Base-by-base conservation (phyloP, 225 moss, liverwort and hornwort genomes). In the Straminergon stramineum region DNA sequence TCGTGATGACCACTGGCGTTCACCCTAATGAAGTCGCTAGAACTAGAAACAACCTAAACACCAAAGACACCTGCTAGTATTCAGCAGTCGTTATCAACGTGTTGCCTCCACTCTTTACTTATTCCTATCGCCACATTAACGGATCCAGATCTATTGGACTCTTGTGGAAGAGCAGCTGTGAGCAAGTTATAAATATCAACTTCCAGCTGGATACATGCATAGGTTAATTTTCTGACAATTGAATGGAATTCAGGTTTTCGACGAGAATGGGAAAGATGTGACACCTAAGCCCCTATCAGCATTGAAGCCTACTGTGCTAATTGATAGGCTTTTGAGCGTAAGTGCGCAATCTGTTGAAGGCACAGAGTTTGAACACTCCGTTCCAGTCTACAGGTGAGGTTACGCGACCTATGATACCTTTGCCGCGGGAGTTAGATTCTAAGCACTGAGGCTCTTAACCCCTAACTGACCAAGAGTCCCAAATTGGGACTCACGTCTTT, bases 191-290 rank as follows among this genome's bases (percentile, higher is more conserved):
- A 32, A 53, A 20, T 66, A 74, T 62, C 34, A 64, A 32, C 62
- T 51, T 61, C 62, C 39, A 82, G 13, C n/a, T 76, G 16, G 58
- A 75, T 82, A 24, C 48, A 28, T 80, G 28, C 80, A 14, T 48
- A 41, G 51, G 78, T 75, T 48, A 20, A 22, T 60, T 68, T 63
- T 73, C 56, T 88, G 84, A 88, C 43, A 81, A 37, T 76, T 51
- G 11, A 58, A 62, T 79, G 85, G 28, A 64, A 78, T 84, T 80
- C 92, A 97, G 99, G 97, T 99, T 88, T 96, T 95, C 45, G 94
- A 99, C 86, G 99, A 96, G 62, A 94, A 58, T 91, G 99, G 99
- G 57, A 96, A 96, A 86, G 99, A 99, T 86, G 99, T 97, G 87
- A 99, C 99, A 53, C 99, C 99, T 11, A 99, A 97, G 89, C 96